Conservation (phyloP, 352 stramenopile species). For the Pythium guiyangense region DNA sequence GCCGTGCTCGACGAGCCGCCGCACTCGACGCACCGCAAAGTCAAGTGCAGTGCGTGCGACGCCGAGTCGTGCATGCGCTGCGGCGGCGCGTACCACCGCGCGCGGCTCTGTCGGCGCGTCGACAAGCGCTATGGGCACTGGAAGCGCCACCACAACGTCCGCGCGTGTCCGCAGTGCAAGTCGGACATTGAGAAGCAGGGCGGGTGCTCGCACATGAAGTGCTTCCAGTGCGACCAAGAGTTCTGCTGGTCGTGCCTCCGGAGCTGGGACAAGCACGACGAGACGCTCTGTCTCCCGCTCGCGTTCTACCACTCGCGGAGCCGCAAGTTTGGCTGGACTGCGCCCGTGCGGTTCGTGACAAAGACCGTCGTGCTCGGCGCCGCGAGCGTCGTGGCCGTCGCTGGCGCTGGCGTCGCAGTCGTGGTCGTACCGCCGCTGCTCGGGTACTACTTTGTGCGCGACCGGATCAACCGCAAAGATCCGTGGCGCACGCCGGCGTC, state of each 20-base stretch:
- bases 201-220: constrained; percentile 85
- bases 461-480: constrained; percentile 34
- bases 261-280: constrained; percentile 61
- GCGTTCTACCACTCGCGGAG: constrained; percentile 68
- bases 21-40: constrained; percentile 34
- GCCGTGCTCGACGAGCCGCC: constrained; percentile 51
- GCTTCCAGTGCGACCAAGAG: constrained; percentile 79
- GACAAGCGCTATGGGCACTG: constrained; percentile 66
- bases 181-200: constrained; percentile 81
- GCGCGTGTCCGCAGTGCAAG: constrained; percentile 62
- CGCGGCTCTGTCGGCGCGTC: constrained; percentile 46
- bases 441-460: constrained; percentile 50
- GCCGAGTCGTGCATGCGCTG: constrained; percentile 70
- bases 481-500: constrained; percentile 24
- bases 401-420: constrained; percentile 54
- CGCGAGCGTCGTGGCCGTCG: constrained; percentile 41
- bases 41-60: constrained; percentile 40
- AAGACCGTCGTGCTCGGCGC: constrained; percentile 61
- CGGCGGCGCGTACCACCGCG: constrained; percentile 48
- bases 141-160: constrained; percentile 69
- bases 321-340: constrained; percentile 52
- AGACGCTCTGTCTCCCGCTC: constrained; percentile 67
- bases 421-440: constrained; percentile 69
- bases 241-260: constrained; percentile 83
- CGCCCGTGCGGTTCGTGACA: constrained; percentile 61